Evolutionary conservation across 257 asterid genomes (phyloP), one percentile per base, ranked within the genome.

Genomic region (Fraxinus anomala): DNA sequence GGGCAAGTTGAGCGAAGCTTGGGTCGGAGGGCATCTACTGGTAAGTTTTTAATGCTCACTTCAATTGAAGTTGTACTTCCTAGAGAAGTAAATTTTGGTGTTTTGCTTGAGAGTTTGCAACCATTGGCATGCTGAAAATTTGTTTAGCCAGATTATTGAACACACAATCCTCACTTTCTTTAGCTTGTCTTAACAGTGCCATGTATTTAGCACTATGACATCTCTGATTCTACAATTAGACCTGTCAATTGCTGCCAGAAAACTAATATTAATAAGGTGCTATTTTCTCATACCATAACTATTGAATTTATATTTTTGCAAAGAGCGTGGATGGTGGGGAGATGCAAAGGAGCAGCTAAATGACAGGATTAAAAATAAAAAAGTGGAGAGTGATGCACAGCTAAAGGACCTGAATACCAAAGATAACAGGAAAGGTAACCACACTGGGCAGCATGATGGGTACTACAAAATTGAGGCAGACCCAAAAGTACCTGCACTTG

Each of bases 291-390:
- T 54, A n/a, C n/a, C 26, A 7, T 56, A 56, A 47, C 59, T 16
- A 16, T 56, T 54, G 3, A 56, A 17, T 54, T 19, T 54, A 54
- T 5, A 14, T 6, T 56, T 56, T 56, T 16, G 12, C 74, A 77
- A 84, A 92, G 97, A 88, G 74, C 93, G 87, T 76, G 97, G 96
- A 79, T 89, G 91, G 89, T 86, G 92, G 93, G 83, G 89, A 77
- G 92, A 91, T 80, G 56, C 84, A 2, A 87, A 72, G 83, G 91
- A 88, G 81, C 89, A 82, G 65, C 83, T 73, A 75, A 83, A 47
- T 37, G 88, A 81, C 67, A 49, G 82, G 63, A 65, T 77, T 19
- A 59, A 34, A 63, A 81, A 77, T 69, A 88, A 72, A 84, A 81
- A 72, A 3, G 51, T 73, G 24, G 76, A 86, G 67, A 85, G 72